phyloP scores from a whole-genome alignment of 352 stramenopile genomes.

The Globisporangium cylindrosporum region DNA sequence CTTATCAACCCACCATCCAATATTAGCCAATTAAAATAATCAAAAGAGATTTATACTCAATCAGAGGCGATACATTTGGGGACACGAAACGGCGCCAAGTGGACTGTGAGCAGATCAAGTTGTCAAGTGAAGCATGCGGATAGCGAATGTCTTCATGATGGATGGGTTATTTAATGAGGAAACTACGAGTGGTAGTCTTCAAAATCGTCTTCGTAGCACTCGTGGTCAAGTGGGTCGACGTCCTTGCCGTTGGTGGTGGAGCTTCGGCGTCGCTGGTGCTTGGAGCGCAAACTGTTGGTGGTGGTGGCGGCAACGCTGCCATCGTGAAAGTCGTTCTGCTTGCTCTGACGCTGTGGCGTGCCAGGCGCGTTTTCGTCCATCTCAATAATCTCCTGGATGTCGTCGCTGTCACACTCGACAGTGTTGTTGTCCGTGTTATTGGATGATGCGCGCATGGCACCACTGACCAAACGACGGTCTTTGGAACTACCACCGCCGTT shows the following conservation, averaged over 20 bases:
- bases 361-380: conserved; percentile 26
- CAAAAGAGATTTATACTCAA: background rate
- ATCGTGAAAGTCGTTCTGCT: conserved; percentile 5
- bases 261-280: conserved; percentile 2
- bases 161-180: background rate
- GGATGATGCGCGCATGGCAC: conserved; percentile 1
- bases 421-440: conserved; percentile 37
- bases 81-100: conserved; percentile 2
- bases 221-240: conserved; percentile 44
- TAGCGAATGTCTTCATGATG: background rate
- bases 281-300: background rate
- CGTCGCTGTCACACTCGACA: conserved; percentile 57
- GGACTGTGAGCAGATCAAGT: background rate
- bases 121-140: background rate
- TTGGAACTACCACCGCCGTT: background rate
- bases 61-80: background rate
- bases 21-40: background rate
- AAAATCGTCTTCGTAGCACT: conserved; percentile 82
- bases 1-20: conserved; percentile 5
- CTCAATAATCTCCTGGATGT: conserved; percentile 86
- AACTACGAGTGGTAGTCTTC: conserved; percentile 46
- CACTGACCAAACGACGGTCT: conserved; percentile 2
- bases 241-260: conserved; percentile 14
- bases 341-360: conserved; percentile 6
- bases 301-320: conserved; percentile 2